Conservation (phyloP, 331 rosid species). For the Erythrophleum ivorense region DNA sequence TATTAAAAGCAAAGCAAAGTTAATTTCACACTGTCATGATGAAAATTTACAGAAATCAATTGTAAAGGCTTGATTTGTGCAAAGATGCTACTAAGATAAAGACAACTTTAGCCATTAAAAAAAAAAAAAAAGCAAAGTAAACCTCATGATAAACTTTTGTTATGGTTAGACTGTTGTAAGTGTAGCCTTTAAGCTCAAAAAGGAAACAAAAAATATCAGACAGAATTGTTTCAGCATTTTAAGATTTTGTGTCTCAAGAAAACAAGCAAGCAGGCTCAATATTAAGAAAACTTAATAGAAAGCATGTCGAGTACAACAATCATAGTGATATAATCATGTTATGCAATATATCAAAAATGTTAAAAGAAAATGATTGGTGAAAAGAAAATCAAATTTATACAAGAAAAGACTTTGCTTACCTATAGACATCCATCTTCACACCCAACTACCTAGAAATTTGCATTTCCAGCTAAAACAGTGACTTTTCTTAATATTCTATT, state of each 20-base stretch:
- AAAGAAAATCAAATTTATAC: slow-evolving; percentile 1
- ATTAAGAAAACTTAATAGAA: neutral
- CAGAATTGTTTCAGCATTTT: neutral
- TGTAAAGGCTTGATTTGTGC: neutral
- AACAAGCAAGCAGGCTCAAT: slow-evolving; percentile 6
- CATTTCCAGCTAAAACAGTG: slow-evolving; percentile 90
- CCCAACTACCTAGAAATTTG: slow-evolving; percentile 92
- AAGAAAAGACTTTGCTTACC: slow-evolving; percentile 47
- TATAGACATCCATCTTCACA: slow-evolving; percentile 95
- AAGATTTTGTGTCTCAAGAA: neutral
- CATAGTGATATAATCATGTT: neutral
- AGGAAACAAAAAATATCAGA: neutral
- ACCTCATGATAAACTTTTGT: neutral
- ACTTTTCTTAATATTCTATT: slow-evolving; percentile 89
- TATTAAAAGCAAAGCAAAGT: neutral
- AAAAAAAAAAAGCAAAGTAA: neutral
- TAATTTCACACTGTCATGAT: neutral
- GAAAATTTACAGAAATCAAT: neutral
- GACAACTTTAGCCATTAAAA: neutral
- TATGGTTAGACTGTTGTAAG: neutral
- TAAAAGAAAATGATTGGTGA: too few relatives aligned
- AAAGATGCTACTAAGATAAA: slow-evolving; percentile 18
- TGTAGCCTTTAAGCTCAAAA: neutral
- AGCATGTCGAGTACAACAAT: slow-evolving; percentile 14
- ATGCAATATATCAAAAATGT: neutral